Percentiles rank a stretch among this genome's conserved stretches.
Conservation (phyloP, 2,329 filamentous ascomycete species). For the Graphiopsis chlorocephala region DNA sequence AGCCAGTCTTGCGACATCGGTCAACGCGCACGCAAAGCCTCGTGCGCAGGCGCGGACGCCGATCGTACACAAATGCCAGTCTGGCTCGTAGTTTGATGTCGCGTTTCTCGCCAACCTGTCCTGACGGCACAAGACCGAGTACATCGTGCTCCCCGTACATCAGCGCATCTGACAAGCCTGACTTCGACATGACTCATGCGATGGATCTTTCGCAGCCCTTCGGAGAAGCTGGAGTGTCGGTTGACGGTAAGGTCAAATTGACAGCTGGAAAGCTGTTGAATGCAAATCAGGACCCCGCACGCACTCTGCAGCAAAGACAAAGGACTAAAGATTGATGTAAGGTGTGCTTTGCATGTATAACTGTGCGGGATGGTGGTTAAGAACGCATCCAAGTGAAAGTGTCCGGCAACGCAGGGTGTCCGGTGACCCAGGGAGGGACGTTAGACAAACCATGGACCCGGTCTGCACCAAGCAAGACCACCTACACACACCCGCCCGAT, state of each 20-base stretch:
- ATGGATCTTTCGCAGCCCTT: too few relatives aligned
- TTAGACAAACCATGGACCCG: too few relatives aligned
- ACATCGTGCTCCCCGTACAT: too few relatives aligned
- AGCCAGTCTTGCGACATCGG: too few relatives aligned
- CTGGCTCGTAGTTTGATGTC: too few relatives aligned
- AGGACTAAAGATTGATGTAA: not conserved
- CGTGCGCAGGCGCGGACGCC: too few relatives aligned
- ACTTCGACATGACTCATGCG: too few relatives aligned
- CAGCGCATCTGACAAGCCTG: too few relatives aligned
- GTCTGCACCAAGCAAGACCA: not conserved
- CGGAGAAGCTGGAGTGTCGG: not conserved
- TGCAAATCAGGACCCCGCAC: not conserved
- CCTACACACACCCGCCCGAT: not conserved
- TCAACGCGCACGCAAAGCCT: too few relatives aligned
- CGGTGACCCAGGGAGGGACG: not conserved
- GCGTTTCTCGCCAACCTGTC: too few relatives aligned
- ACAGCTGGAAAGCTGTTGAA: not conserved
- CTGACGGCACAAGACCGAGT: too few relatives aligned
- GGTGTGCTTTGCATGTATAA: not conserved
- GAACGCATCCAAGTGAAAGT: not conserved
- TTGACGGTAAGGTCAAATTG: not conserved
- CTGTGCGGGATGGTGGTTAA: not conserved
- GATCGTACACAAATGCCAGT: too few relatives aligned
- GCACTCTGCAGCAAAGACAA: not conserved
- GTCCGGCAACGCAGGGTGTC: not conserved